A percentile compares a stretch with the other conserved stretches of the same genome.
Evolutionary conservation across 495 filamentous ascomycete genomes (phyloP).

Genomic region (Neurospora sp.): DNA sequence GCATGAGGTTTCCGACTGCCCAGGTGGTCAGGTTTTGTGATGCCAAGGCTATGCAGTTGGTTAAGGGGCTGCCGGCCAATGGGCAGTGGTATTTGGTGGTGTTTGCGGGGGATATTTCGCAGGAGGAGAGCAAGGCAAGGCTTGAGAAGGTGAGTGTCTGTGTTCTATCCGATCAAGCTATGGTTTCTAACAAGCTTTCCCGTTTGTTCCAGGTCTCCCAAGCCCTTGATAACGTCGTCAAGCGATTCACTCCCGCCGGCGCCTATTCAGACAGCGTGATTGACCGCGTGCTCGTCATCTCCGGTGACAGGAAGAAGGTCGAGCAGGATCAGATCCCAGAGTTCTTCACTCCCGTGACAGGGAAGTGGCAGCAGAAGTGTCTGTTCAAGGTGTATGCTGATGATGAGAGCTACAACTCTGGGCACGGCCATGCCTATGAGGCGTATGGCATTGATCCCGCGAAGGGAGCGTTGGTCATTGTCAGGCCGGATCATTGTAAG

Average conservation of each 20-base stretch:
- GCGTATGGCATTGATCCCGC: conserved; percentile 44
- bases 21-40: conserved; percentile 48
- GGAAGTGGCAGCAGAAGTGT: conserved; percentile 49
- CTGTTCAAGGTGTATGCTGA: conserved; percentile 56
- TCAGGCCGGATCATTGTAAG: conserved; percentile 62
- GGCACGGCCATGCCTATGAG: conserved; percentile 56
- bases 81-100: conserved; percentile 51
- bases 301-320: conserved; percentile 40
- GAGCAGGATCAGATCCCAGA: conserved; percentile 49
- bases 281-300: conserved; percentile 47
- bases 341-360: conserved; percentile 48
- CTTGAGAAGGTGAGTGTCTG: conserved; percentile 38
- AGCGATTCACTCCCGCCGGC: conserved; percentile 33
- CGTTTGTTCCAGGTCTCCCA: conserved; percentile 16
- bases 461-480: conserved; percentile 47
- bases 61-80: conserved; percentile 39
- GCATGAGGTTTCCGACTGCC: conserved; percentile 48
- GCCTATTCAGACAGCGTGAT: conserved; percentile 48
- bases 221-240: conserved; percentile 24
- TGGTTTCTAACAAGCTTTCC: not conserved
- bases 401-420: conserved; percentile 54
- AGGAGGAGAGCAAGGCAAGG: conserved; percentile 17
- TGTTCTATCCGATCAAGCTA: too few species aligned
- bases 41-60: conserved; percentile 45
- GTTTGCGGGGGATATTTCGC: conserved; percentile 43